Evolutionary conservation across 345 rosid genomes (phyloP), one percentile per base, ranked within the genome.

Genomic region (Gossypium australe): DNA sequence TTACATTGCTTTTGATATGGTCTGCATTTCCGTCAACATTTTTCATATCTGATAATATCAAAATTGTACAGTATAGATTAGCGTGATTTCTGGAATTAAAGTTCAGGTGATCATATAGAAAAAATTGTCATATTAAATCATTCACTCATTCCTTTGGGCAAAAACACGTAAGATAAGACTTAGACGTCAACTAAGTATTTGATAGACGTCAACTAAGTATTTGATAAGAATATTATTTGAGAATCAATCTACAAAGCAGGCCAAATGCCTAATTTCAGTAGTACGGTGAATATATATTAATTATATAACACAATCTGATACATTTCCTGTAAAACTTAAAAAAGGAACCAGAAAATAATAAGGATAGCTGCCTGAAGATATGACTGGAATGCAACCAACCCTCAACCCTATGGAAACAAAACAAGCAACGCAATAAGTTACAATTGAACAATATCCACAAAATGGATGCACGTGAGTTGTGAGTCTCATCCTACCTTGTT

Each of bases 401-500:
- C 61, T 79, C 67, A 82, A 9, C 75, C 83, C 87, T 84, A 80
- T 20, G 47, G 47, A 29, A 64, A 11, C 16, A 60, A 25, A 41
- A 60, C 6, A 25, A 60, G 20, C 25, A 61, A 11, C 1, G 14
- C 24, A 24, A 60, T 10, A 24, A 34, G 17, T 2, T 61, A 18
- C 9, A 51, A 51, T 24, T 16, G 16, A 51, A 49, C 58, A 68
- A 34, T 11, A 45, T 1, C 47, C 13, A 44, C 2, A 24, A 34
- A 34, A 55, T 16, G 45, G 9, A 14, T n/a, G 11, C 41, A 22
- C 25, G 29, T 17, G 41, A 60, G 8, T 13, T 59, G 64, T 12
- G 22, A 38, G 63, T 22, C 24, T 34, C 9, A 61, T 41, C 68
- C 12, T 48, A 88, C 91, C 89, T 89, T 90, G 83, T 81, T 84